Conservation (phyloP, 768 basidiomycete genomes). For the Russula virescens region DNA sequence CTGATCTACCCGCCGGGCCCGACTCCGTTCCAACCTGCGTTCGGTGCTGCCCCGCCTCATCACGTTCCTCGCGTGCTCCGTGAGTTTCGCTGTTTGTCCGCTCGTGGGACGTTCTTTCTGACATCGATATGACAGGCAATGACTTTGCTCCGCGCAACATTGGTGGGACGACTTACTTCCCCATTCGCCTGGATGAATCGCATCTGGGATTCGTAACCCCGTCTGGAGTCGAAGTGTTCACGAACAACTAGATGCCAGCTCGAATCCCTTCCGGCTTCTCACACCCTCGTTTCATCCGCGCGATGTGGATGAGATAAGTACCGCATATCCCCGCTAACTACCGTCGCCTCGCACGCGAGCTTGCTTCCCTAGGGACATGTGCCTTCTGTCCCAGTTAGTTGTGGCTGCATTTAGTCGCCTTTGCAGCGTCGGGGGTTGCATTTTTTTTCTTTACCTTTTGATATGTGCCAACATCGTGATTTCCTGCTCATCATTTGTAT, state of each 20-base stretch:
- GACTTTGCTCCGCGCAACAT: slow-evolving; percentile 3
- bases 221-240: slow-evolving; percentile 13
- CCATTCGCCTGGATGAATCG: slow-evolving; percentile 5
- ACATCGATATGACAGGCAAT: neutral
- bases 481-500: neutral
- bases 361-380: neutral
- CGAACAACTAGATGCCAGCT: neutral
- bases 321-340: too few relatives aligned
- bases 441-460: neutral
- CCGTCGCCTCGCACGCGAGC: neutral
- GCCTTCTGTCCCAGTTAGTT: neutral
- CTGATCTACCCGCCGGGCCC: neutral
- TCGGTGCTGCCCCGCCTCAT: neutral
- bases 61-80: neutral
- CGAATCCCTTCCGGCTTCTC: too few relatives aligned
- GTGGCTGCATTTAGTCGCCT: neutral
- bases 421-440: neutral
- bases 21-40: neutral
- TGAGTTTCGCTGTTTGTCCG: neutral
- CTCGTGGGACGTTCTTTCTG: neutral
- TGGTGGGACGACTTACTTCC: slow-evolving; percentile 20
- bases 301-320: neutral
- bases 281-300: neutral
- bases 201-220: slow-evolving; percentile 15
- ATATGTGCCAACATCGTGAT: too few relatives aligned